Conservation (phyloP, 805 yeast species). For the Starmera dryadoides region DNA sequence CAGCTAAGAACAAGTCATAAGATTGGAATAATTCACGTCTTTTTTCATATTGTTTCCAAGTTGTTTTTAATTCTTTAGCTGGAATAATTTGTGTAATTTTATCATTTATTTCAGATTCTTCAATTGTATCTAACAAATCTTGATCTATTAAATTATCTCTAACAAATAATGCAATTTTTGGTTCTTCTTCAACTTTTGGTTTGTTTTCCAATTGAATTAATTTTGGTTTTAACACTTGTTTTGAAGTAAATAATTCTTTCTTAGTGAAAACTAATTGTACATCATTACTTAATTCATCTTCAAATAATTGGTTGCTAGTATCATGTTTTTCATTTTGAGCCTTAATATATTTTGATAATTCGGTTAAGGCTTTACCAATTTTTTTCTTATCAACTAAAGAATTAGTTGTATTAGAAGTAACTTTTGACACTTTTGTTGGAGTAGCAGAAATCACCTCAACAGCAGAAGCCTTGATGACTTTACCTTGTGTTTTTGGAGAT, state of each 20-base stretch:
- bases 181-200: slow-evolving; percentile 28
- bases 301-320: slow-evolving; percentile 45
- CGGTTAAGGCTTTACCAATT: slow-evolving; percentile 49
- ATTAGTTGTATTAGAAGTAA: background rate
- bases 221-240: slow-evolving; percentile 34
- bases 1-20: slow-evolving; percentile 76
- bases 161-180: slow-evolving; percentile 55
- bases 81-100: slow-evolving; percentile 48
- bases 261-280: slow-evolving; percentile 58
- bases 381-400: slow-evolving; percentile 21
- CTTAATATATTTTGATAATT: slow-evolving; percentile 54
- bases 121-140: slow-evolving; percentile 19
- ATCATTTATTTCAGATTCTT: slow-evolving; percentile 20
- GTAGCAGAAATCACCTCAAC: slow-evolving; percentile 10
- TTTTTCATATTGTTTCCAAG: slow-evolving; percentile 83
- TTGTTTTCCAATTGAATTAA: slow-evolving; percentile 34
- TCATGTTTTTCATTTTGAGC: slow-evolving; percentile 24
- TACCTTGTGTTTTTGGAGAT: background rate
- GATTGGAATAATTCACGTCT: slow-evolving; percentile 65
- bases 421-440: no score
- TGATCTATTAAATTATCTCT: slow-evolving; percentile 48
- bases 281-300: slow-evolving; percentile 36
- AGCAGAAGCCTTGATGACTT: slow-evolving; percentile 2
- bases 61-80: slow-evolving; percentile 70
- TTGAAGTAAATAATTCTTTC: slow-evolving; percentile 55